Base-by-base conservation (phyloP, 1,284 basidiomycete species). In the Retiboletus fuscus region DNA sequence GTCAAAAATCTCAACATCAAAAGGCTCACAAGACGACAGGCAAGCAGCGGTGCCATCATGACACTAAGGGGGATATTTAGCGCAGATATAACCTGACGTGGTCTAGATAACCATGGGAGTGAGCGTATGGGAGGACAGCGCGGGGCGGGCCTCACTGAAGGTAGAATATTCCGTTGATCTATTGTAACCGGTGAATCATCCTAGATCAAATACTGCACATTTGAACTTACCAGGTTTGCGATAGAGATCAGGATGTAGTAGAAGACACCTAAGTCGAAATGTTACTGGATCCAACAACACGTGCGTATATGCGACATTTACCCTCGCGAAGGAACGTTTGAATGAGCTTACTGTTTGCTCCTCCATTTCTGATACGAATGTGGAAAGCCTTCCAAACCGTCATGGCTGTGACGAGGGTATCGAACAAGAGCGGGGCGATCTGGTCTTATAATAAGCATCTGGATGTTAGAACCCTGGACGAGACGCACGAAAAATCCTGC, bases 11-110 rank as follows among this genome's bases (percentile, higher is more conserved):
- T 8, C 66, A 49, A 13, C 1, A 53, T 68, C 24, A 62, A 28
- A 22, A 28, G 13, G 34, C 88, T 72, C 75, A 92, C 91, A 53
- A 94, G 86, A 70, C 93, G 89, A 79, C 93, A 93, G 6, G 93
- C 92, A 39, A 94, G 87, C 39, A 94, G 82, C 30, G 93, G 93
- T n/a, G 89, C 90, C 76, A 94, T 86, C 92, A 94, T 93, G n/a
- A 94, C 91, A 76, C 92, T 93, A 72, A 94, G 84, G n/a, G 93
- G 93, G 73, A 94, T 94, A 76, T 93, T 93, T 75, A 94, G 91
- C n/a, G 93, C 93, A 24, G 93, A 93, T 74, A 94, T 93, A 39
- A 89, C 90, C 81, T 92, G 91, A 68, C 91, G 91, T 66, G 92
- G 93, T 83, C 92, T 94, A 70, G 69, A 58, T 68, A 67, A 57